phyloP scores from a whole-genome alignment of 495 filamentous ascomycete species.

The Penicillium robsamsonii region DNA sequence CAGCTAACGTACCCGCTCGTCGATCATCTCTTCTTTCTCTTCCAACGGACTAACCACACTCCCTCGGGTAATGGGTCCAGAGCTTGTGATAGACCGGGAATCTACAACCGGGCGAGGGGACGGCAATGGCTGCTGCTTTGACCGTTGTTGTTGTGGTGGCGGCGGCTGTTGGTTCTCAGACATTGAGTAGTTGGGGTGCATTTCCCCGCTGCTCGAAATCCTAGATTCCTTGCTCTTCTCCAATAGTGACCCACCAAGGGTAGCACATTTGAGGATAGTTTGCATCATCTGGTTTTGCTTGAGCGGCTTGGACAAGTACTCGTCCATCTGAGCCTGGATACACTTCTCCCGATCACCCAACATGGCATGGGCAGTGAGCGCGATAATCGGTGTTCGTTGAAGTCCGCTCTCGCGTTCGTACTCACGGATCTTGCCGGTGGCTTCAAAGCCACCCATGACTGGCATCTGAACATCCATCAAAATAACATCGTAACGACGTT shows the following conservation, averaged over 20 bases:
- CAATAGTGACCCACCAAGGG: slow-evolving; percentile 82
- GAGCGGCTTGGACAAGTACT: slow-evolving; percentile 96
- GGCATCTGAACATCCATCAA: slow-evolving; percentile 99
- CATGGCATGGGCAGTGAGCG: slow-evolving; percentile 98
- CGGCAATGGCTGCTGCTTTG: slow-evolving; percentile 24
- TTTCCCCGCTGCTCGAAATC: slow-evolving; percentile 54
- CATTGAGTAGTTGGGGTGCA: slow-evolving; percentile 40
- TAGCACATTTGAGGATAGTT: slow-evolving; percentile 94
- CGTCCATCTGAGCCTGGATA: slow-evolving; percentile 98
- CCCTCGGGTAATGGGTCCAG: slow-evolving; percentile 51
- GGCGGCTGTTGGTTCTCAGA: slow-evolving; percentile 29
- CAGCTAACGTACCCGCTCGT: slow-evolving; percentile 64
- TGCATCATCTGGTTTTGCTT: slow-evolving; percentile 99
- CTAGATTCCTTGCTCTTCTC: slow-evolving; percentile 65
- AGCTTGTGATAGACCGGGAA: slow-evolving; percentile 60
- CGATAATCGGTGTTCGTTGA: slow-evolving; percentile 90
- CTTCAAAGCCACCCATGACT: slow-evolving; percentile 98
- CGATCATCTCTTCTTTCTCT: slow-evolving; percentile 62
- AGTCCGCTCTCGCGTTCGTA: slow-evolving; percentile 76
- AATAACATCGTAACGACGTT: slow-evolving; percentile 91
- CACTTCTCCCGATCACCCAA: slow-evolving; percentile 98
- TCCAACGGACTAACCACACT: slow-evolving; percentile 61
- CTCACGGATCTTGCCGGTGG: slow-evolving; percentile 93
- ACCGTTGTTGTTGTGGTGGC: slow-evolving; percentile 17
- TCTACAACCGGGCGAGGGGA: slow-evolving; percentile 47